Base-by-base conservation (phyloP, 257 asterid genomes). In the Pogostemon cablin region DNA sequence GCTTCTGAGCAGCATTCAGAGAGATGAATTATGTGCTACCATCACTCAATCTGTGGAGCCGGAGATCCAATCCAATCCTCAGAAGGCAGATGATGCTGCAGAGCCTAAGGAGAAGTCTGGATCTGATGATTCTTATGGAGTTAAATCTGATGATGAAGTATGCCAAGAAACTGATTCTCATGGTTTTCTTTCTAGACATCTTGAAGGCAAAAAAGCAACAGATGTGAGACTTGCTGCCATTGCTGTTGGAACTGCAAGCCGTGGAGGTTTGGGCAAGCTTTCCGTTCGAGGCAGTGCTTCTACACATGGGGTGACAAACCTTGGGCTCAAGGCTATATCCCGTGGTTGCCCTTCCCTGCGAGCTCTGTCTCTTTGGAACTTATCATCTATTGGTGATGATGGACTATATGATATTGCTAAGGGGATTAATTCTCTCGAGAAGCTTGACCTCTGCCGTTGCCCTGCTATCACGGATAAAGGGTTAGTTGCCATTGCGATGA, bases 211-310 rank as follows among this genome's bases (percentile, higher is more conserved):
- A 73, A 90, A 86, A 40, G 97, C 95, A 37, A 87, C 97, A 3
- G 96, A 90, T 78, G 85, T 88, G 37, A 84, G 96, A 81, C 83
- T 92, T 52, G 93, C 93, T 73, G 86, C 97, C 35, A 80, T 93
- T 77, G 86, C 98, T 67, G 90, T 90, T 65, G 98, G 98, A 50
- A 84, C 87, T 9, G 80, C 83, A 47, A 74, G 77, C 60, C 86
- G 87, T 49, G 97, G 98, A 74, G 96, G 97, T 72, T 78, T 93
- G 72, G 97, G 97, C 17, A 90, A 90, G 84, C 95, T 93, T 73
- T 85, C 91, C 17, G 81, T 93, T 41, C 75, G 89, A 48, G 97
- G 95, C 70, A 82, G 74, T 76, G 67, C 70, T 60, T 62, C 85
- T n/a, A 76, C 77, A 65, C 59, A 87, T 46, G 80, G 87, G 5